Evolutionary conservation across 2,329 filamentous ascomycete species (phyloP).

Genomic region (Ophiostoma pallidulum): DNA sequence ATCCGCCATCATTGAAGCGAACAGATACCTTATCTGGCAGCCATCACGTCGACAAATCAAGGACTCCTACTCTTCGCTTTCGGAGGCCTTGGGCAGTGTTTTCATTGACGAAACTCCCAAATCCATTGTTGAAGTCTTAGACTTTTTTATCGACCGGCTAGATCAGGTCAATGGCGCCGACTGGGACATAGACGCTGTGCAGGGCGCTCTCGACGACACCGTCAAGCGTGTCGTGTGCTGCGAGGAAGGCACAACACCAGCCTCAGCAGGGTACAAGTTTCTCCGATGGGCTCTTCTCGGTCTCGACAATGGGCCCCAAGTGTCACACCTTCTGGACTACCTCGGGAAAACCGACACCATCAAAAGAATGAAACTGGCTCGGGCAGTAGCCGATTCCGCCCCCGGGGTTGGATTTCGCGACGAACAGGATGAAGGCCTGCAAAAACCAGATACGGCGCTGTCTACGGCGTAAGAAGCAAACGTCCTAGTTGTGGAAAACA

Average conservation of each 20-base stretch:
- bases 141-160: constrained; percentile 9
- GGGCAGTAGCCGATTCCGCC: not conserved
- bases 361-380: constrained; percentile 17
- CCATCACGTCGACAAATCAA: constrained; percentile 10
- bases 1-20: constrained; percentile 13
- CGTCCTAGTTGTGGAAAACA: too few species aligned
- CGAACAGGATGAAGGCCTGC: not conserved
- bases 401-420: not conserved
- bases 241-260: not conserved
- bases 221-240: constrained; percentile 4
- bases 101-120: not conserved
- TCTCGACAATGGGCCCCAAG: constrained; percentile 18
- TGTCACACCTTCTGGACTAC: constrained; percentile 20
- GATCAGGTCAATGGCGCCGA: not conserved
- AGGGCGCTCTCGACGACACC: not conserved
- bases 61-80: constrained; percentile 4
- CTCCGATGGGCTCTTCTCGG: constrained; percentile 25
- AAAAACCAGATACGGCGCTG: not conserved
- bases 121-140: constrained; percentile 2
- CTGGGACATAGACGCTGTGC: constrained; percentile 14
- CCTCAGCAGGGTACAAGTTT: constrained; percentile 18
- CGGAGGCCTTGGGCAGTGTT: not conserved
- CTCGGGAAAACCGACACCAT: constrained; percentile 24
- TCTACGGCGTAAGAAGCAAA: too few species aligned
- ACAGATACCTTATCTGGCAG: constrained; percentile 22